Evolutionary conservation across 352 stramenopile genomes (phyloP).

Genomic region (Globisporangium paroecandrum): DNA sequence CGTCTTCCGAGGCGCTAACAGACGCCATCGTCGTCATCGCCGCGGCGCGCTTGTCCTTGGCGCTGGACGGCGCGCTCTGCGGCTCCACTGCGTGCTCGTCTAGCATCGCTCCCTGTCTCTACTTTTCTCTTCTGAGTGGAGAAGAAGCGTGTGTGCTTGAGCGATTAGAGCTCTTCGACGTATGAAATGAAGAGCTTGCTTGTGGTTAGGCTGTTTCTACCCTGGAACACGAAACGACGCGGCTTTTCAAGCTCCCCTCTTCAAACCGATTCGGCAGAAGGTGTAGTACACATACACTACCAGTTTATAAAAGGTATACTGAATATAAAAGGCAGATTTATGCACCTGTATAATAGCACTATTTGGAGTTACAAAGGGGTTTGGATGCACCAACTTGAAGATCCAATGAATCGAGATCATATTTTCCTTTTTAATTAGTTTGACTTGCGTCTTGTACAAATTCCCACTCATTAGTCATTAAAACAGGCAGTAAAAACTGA

Average conservation of each 20-base stretch:
- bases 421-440: background rate
- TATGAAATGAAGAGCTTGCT: background rate
- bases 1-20: constrained; percentile 27
- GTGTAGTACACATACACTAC: too few relatives aligned
- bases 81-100: background rate
- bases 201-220: background rate
- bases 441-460: background rate
- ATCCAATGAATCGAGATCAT: background rate
- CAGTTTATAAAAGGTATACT: too few relatives aligned
- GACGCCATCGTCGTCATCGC: background rate
- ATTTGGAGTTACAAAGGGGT: too few relatives aligned
- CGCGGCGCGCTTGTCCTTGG: background rate
- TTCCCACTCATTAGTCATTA: background rate
- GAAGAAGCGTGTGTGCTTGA: background rate
- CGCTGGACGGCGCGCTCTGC: background rate
- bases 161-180: background rate
- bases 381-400: background rate
- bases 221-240: background rate
- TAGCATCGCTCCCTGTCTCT: background rate
- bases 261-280: background rate
- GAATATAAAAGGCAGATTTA: too few relatives aligned
- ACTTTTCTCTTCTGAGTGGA: background rate
- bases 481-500: background rate
- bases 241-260: background rate
- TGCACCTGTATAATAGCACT: too few relatives aligned